A percentile compares a stretch with the other conserved stretches of the same genome.
These are phyloP conservation scores for Gastroboletus turbinatus DNA, from an alignment of 1,284 basidiomycete species.

Conservation along the genomic window DNA sequence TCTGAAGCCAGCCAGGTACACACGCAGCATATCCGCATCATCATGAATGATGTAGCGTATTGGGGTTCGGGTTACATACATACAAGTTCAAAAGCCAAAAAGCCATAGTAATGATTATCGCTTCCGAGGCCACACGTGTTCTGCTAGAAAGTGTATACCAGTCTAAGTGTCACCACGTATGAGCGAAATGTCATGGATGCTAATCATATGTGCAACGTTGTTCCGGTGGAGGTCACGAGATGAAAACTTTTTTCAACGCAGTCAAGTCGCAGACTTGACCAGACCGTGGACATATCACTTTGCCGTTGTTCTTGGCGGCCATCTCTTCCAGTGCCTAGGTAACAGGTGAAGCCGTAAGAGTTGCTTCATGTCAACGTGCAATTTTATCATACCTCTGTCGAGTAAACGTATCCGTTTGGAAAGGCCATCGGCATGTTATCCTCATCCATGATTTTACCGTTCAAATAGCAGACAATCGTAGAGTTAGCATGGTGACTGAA, in stretches of 20 bases:
- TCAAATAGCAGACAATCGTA: slow-evolving; percentile 89
- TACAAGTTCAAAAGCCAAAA: slow-evolving; percentile 15
- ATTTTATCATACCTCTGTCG: slow-evolving; percentile 66
- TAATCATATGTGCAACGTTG: not conserved
- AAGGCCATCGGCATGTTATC: slow-evolving; percentile 92
- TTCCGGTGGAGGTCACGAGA: slow-evolving; percentile 50
- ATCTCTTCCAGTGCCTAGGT: slow-evolving; percentile 79
- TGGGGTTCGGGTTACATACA: slow-evolving; percentile 27
- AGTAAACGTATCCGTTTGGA: slow-evolving; percentile 92
- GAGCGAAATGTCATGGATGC: not conserved
- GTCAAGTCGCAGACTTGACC: slow-evolving; percentile 62
- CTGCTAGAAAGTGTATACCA: not conserved
- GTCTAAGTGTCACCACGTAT: not conserved
- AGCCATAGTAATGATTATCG: slow-evolving; percentile 18
- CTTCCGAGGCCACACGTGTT: slow-evolving; percentile 29
- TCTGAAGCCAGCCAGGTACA: slow-evolving; percentile 21
- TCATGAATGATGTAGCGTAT: slow-evolving; percentile 8
- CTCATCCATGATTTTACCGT: slow-evolving; percentile 92
- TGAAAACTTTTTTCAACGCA: slow-evolving; percentile 83
- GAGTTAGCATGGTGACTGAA: slow-evolving; percentile 94
- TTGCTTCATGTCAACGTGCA: not conserved
- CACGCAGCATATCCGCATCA: slow-evolving; percentile 7
- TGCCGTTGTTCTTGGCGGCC: slow-evolving; percentile 71
- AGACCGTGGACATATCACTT: slow-evolving; percentile 82
- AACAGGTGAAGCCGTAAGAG: slow-evolving; percentile 11